Base-by-base conservation (phyloP, 352 stramenopile genomes). In the Globisporangium radiosum region DNA sequence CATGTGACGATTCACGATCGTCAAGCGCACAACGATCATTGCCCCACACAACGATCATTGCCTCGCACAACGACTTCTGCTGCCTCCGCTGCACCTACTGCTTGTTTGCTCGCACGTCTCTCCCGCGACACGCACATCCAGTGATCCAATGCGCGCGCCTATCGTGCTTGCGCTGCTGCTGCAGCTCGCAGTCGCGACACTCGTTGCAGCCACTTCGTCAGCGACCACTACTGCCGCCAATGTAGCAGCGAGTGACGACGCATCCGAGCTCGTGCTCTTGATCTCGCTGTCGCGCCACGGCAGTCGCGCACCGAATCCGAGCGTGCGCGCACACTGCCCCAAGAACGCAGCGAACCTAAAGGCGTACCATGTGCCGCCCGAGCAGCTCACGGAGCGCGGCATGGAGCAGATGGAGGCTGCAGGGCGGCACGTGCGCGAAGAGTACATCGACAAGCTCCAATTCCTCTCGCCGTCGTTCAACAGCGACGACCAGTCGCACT, bases 381-480 rank as follows among this genome's bases (percentile, higher is more conserved):
- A 89, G 66, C 77, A 91, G 64, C 75, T 91, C 50, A 91, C 81
- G 9, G 75, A 89, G 67, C 69, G 66, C 8, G 81, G 81, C 42
- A 89, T 89, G 81, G 54, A 83, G 60, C 79, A 91, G 57, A 77
- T 91, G 65, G 73, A 89, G 50, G 64, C 64, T 1, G 74, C 81
- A 9, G 81, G 81, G 0, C 62, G 71, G 1, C 77, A 91, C 52
- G 82, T 91, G 38, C 81, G 81, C n/a, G 58, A 86, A 36, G 60
- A 87, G n/a, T 91, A 91, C 50, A 77, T 91, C 17, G 64, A 71
- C 0, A 62, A 87, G 45, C 84, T 87, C 54, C 51, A 57, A 6
- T 91, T 91, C 47, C 59, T 91, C 9, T 81, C 78, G 37, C 62
- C 72, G 17, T 87, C 81, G 8, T 89, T 91, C 54, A 88, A 85